These are phyloP conservation scores for Suillus lakei DNA, from an alignment of 768 basidiomycete species.

Conservation along the genomic window DNA sequence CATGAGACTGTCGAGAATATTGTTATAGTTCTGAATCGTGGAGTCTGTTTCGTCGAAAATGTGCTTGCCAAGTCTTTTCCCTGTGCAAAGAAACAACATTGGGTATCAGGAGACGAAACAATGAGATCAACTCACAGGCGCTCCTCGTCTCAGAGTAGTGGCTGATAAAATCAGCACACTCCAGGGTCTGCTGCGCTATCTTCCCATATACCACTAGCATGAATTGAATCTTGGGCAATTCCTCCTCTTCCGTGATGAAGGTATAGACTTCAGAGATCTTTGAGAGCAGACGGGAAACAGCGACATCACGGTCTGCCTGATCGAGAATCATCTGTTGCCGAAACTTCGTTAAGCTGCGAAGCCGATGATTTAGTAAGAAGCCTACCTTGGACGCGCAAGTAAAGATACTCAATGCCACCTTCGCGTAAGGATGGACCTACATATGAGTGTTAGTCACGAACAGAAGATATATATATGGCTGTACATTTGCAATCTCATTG, in stretches of 20 bases:
- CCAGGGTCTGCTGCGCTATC: constrained; percentile 21
- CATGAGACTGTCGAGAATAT: constrained; percentile 8
- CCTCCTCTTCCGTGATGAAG: constrained; percentile 5
- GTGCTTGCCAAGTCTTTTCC: constrained; percentile 6
- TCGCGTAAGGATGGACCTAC: neutral
- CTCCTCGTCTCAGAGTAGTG: constrained; percentile 30
- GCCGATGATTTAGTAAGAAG: no score
- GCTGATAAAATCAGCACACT: constrained; percentile 33
- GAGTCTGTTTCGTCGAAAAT: neutral
- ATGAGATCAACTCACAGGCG: constrained; percentile 18
- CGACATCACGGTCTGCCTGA: neutral
- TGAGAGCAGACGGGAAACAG: neutral
- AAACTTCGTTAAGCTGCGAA: neutral
- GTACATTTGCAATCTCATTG: neutral
- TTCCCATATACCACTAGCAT: neutral
- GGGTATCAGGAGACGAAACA: accelerated
- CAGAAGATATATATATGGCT: neutral
- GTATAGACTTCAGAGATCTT: neutral
- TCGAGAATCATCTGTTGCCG: neutral
- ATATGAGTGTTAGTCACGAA: neutral
- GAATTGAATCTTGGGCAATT: neutral
- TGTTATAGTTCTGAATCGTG: neutral
- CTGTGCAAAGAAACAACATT: neutral
- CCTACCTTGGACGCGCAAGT: neutral
- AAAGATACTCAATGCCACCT: neutral